Evolutionary conservation across 345 rosid species (phyloP).

Genomic region (Aquilaria sinensis): DNA sequence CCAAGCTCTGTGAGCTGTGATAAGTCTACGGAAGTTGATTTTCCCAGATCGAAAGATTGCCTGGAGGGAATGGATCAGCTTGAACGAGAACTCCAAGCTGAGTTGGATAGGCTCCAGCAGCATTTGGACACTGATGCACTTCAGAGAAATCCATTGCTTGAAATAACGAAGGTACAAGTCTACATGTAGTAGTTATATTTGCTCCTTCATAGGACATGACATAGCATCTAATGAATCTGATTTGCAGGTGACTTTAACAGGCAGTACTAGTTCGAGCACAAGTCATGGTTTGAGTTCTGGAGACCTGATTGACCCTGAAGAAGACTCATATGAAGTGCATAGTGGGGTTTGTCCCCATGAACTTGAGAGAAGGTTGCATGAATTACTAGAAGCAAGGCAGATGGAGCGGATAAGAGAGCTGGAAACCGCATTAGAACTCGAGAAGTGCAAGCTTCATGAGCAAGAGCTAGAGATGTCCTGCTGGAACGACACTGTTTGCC

Average conservation of each 20-base stretch:
- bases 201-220: not conserved
- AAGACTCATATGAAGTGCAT: constrained; percentile 7
- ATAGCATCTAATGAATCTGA: not conserved
- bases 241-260: constrained; percentile 15
- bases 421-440: constrained; percentile 40
- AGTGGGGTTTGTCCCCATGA: constrained; percentile 58
- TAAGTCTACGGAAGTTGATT: constrained; percentile 23
- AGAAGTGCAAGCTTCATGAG: constrained; percentile 37
- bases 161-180: constrained; percentile 25
- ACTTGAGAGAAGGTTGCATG: constrained; percentile 62
- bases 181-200: not conserved
- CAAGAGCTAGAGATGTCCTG: constrained; percentile 60
- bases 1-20: constrained; percentile 17
- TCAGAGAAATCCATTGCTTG: constrained; percentile 16
- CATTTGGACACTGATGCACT: constrained; percentile 34
- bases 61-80: constrained; percentile 47
- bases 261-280: constrained; percentile 10
- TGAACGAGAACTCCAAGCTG: constrained; percentile 73
- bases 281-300: constrained; percentile 20
- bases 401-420: constrained; percentile 63
- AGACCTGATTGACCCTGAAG: constrained; percentile 34
- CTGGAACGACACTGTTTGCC: constrained; percentile 75
- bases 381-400: constrained; percentile 57
- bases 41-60: constrained; percentile 22
- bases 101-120: constrained; percentile 53